Evolutionary conservation across 169 alveolate species (phyloP).

Genomic region (Eimeria acervulina): DNA sequence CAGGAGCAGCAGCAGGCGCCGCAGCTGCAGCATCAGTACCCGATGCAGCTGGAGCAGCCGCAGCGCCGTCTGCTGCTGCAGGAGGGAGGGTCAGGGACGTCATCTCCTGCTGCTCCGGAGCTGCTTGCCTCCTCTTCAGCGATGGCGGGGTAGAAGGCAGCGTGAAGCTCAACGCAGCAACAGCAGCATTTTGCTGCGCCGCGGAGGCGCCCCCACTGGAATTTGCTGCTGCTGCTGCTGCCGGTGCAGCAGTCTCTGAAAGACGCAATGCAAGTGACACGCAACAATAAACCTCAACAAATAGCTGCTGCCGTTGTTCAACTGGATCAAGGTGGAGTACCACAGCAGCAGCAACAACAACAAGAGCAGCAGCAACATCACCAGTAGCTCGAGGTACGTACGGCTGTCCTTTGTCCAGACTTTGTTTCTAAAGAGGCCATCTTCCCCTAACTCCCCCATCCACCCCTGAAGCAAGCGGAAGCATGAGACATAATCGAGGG

Average conservation of each 20-base stretch:
- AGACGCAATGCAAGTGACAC: not conserved
- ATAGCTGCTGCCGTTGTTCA: not conserved
- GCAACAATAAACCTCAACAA: not conserved
- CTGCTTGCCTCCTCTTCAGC: slow-evolving; percentile 67
- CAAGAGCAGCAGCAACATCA: not conserved
- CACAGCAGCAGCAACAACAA: not conserved
- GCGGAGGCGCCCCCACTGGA: slow-evolving; percentile 29
- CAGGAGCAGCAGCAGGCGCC: slow-evolving; percentile 47
- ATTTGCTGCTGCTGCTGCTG: slow-evolving; percentile 18
- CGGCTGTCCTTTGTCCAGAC: slow-evolving; percentile 74
- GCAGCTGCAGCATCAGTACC: slow-evolving; percentile 45
- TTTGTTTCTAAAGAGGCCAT: slow-evolving; percentile 78
- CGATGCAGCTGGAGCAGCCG: slow-evolving; percentile 9
- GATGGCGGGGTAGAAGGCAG: slow-evolving; percentile 83
- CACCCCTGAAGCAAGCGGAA: slow-evolving; percentile 39
- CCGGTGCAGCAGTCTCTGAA: slow-evolving; percentile 77
- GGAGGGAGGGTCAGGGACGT: slow-evolving; percentile 57
- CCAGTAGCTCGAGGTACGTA: not conserved
- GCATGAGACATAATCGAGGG: not conserved
- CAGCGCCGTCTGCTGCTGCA: slow-evolving; percentile 49
- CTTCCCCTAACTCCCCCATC: slow-evolving; percentile 79
- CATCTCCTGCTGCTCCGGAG: slow-evolving; percentile 67
- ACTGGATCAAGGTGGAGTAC: not conserved
- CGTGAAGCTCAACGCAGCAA: slow-evolving; percentile 80
- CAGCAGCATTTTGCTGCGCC: slow-evolving; percentile 79